Conservation (phyloP, 2,329 filamentous ascomycete species). For the Diaporthe ilicicola region DNA sequence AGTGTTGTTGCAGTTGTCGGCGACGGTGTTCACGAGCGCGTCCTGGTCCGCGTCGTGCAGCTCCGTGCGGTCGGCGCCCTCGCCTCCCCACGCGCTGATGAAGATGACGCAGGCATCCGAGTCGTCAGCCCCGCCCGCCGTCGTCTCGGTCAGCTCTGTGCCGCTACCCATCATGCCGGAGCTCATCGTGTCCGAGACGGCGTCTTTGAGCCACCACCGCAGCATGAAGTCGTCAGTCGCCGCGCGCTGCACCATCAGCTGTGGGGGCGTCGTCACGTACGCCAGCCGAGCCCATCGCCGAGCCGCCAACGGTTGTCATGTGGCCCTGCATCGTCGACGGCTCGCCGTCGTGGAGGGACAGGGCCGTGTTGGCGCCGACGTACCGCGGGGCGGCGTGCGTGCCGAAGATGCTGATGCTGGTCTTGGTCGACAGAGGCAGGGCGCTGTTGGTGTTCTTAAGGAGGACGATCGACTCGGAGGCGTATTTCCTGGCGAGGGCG, state of each 20-base stretch:
- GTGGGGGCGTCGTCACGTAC: slow-evolving; percentile 62
- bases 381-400: slow-evolving; percentile 2
- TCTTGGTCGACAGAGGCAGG: slow-evolving; percentile 60
- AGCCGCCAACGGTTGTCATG: slow-evolving; percentile 65
- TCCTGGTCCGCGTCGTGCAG: slow-evolving; percentile 74
- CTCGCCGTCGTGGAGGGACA: neutral
- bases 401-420: slow-evolving; percentile 68
- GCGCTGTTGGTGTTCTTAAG: slow-evolving; percentile 67
- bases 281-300: slow-evolving; percentile 58
- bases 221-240: slow-evolving; percentile 47
- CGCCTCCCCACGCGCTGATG: slow-evolving; percentile 74
- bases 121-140: slow-evolving; percentile 41
- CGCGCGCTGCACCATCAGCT: slow-evolving; percentile 57
- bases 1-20: slow-evolving; percentile 66
- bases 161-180: neutral
- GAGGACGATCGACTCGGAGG: slow-evolving; percentile 69
- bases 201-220: slow-evolving; percentile 56
- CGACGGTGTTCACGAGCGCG: slow-evolving; percentile 62
- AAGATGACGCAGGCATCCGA: slow-evolving; percentile 74
- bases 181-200: slow-evolving; percentile 50
- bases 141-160: slow-evolving; percentile 2
- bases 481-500: slow-evolving; percentile 57
- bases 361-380: neutral
- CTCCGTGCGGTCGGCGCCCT: slow-evolving; percentile 71
- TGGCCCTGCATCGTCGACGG: slow-evolving; percentile 23